These are phyloP conservation scores for Hyphochytrium catenoides DNA, from an alignment of 352 stramenopile species.

Conservation along the genomic window DNA sequence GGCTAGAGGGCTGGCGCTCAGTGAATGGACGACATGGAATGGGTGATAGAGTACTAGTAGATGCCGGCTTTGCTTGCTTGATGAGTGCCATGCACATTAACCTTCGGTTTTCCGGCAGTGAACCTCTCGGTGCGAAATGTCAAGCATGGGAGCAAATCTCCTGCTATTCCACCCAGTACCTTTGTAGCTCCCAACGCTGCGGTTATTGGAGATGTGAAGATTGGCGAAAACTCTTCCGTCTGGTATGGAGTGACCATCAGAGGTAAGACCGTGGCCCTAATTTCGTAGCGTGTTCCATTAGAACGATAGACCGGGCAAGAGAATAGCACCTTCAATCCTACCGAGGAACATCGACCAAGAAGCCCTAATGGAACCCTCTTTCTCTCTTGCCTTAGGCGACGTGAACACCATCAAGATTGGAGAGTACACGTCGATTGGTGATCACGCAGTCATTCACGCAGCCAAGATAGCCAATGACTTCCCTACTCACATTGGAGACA, in stretches of 20 bases:
- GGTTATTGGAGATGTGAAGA: constrained; percentile 74
- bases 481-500: constrained; percentile 64
- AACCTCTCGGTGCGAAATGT: too few species aligned
- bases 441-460: constrained; percentile 75
- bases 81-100: too few species aligned
- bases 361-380: not conserved
- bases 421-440: constrained; percentile 72
- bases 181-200: constrained; percentile 75
- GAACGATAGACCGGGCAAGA: constrained; percentile 2
- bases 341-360: too few species aligned
- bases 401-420: constrained; percentile 79
- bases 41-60: too few species aligned
- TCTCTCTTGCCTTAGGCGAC: constrained; percentile 21
- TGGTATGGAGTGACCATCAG: constrained; percentile 77
- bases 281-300: not conserved
- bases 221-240: constrained; percentile 65
- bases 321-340: too few species aligned
- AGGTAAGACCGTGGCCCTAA: constrained; percentile 12
- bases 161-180: too few species aligned
- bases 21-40: too few species aligned
- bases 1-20: too few species aligned
- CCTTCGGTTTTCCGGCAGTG: too few species aligned
- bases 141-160: too few species aligned
- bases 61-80: too few species aligned
- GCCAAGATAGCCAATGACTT: constrained; percentile 75